These are phyloP conservation scores for Hypoxylon lienhwacheense DNA, from an alignment of 495 filamentous ascomycete species.

Conservation along the genomic window DNA sequence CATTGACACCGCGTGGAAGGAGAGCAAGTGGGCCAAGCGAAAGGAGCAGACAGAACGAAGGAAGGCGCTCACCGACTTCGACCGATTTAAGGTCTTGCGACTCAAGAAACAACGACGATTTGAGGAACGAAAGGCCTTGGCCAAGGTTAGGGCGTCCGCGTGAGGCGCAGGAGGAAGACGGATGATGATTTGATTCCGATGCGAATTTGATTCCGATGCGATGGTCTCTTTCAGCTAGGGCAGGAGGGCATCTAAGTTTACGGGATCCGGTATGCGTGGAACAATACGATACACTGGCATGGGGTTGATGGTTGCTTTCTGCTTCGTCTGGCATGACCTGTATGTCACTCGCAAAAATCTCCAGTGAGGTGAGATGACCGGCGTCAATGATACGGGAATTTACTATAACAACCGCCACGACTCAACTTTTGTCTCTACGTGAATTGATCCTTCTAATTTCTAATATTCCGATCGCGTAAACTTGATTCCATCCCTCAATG, in stretches of 20 bases:
- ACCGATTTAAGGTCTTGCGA: conserved; percentile 98
- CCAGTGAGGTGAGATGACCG: conserved; percentile 42
- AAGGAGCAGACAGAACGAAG: conserved; percentile 78
- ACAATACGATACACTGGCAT: conserved; percentile 47
- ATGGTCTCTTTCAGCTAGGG: conserved; percentile 37
- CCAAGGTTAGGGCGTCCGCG: conserved; percentile 66
- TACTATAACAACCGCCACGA: conserved; percentile 10
- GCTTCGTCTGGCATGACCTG: conserved; percentile 57
- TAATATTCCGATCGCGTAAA: background rate
- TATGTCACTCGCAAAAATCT: conserved; percentile 51
- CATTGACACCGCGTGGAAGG: conserved; percentile 88
- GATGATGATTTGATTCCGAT: conserved; percentile 29
- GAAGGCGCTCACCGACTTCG: conserved; percentile 92
- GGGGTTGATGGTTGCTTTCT: conserved; percentile 51
- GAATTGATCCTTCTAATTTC: background rate
- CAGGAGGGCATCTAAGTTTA: conserved; percentile 30
- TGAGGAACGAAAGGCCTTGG: conserved; percentile 90
- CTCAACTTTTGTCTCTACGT: background rate
- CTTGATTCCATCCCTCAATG: background rate
- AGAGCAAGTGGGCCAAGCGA: conserved; percentile 89
- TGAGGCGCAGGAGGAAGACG: conserved; percentile 34
- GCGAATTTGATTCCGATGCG: conserved; percentile 29
- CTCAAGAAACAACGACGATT: conserved; percentile 97
- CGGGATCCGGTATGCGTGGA: conserved; percentile 53
- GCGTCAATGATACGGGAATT: conserved; percentile 49